These are phyloP conservation scores for Yarrowia alimentaria DNA, from an alignment of 805 yeast species.

Conservation along the genomic window DNA sequence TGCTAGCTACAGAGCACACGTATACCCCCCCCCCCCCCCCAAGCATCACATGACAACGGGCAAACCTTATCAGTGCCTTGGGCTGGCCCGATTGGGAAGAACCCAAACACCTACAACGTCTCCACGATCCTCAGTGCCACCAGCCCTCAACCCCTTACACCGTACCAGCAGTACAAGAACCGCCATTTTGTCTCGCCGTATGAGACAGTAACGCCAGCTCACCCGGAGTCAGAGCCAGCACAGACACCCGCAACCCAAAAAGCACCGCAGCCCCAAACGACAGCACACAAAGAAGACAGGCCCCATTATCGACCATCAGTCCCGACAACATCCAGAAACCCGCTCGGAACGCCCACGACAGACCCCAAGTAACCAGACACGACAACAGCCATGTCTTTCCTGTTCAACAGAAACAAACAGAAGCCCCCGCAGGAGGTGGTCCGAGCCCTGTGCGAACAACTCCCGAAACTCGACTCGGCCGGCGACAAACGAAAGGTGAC, in stretches of 20 bases:
- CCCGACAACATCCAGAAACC: no score
- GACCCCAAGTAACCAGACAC: neutral
- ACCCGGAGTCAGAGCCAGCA: no score
- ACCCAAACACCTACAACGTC: no score
- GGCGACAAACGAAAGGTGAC: constrained; percentile 44
- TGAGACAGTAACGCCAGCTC: no score
- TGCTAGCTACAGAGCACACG: no score
- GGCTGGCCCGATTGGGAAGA: constrained; percentile 24
- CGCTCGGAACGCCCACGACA: no score
- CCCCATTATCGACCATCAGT: no score
- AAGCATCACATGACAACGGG: constrained; percentile 12
- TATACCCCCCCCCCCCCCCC: neutral
- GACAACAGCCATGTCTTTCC: constrained; percentile 66
- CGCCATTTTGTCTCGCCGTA: no score
- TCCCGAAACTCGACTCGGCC: constrained; percentile 47
- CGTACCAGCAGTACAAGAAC: no score
- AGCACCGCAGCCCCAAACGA: neutral
- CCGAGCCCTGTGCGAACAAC: constrained; percentile 69
- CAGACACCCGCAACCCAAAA: neutral
- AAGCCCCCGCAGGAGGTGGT: constrained; percentile 86
- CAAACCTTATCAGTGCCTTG: constrained; percentile 12
- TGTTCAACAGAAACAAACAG: constrained; percentile 80
- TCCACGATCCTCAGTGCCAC: constrained; percentile 2
- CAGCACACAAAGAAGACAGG: neutral
- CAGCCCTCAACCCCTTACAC: neutral